Percentiles rank a stretch among this genome's conserved stretches.
Evolutionary conservation across 768 basidiomycete species (phyloP).

Genomic region (Kwoniella bestiolae): DNA sequence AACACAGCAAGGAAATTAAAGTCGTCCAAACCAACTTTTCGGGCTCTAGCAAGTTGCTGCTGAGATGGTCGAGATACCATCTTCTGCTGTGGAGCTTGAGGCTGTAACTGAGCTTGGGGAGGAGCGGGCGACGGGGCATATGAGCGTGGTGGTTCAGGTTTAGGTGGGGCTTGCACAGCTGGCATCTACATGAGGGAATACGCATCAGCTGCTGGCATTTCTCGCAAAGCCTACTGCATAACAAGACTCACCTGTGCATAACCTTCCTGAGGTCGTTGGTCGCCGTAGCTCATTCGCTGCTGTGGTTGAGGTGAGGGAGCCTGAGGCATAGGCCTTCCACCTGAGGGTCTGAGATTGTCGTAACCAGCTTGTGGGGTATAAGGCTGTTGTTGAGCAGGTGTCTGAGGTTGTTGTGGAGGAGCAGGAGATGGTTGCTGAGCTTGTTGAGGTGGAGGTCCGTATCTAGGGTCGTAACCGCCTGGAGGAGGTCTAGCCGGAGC

Average conservation of each 20-base stretch:
- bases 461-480: constrained; percentile 41
- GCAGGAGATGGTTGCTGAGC: constrained; percentile 21
- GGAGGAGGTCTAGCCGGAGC: constrained; percentile 40
- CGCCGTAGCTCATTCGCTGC: constrained; percentile 39
- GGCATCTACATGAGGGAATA: constrained; percentile 28
- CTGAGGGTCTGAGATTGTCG: constrained; percentile 26
- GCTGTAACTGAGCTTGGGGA: constrained; percentile 8
- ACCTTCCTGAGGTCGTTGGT: constrained; percentile 31
- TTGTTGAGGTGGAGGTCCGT: constrained; percentile 18
- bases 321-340: constrained; percentile 41
- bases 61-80: constrained; percentile 18
- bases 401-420: constrained; percentile 51
- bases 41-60: constrained; percentile 23
- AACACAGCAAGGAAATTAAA: constrained; percentile 99
- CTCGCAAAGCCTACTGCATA: background rate
- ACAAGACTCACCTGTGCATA: constrained; percentile 26
- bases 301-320: constrained; percentile 29
- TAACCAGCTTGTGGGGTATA: constrained; percentile 32
- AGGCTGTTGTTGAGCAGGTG: constrained; percentile 45
- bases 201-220: background rate
- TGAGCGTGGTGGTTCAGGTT: constrained; percentile 14
- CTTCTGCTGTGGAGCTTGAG: constrained; percentile 23
- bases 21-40: constrained; percentile 94
- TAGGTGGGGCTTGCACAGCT: constrained; percentile 17
- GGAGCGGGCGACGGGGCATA: constrained; percentile 12